Base-by-base conservation (phyloP, 2,329 filamentous ascomycete species). In the Ceratocystiopsis brevicomis region DNA sequence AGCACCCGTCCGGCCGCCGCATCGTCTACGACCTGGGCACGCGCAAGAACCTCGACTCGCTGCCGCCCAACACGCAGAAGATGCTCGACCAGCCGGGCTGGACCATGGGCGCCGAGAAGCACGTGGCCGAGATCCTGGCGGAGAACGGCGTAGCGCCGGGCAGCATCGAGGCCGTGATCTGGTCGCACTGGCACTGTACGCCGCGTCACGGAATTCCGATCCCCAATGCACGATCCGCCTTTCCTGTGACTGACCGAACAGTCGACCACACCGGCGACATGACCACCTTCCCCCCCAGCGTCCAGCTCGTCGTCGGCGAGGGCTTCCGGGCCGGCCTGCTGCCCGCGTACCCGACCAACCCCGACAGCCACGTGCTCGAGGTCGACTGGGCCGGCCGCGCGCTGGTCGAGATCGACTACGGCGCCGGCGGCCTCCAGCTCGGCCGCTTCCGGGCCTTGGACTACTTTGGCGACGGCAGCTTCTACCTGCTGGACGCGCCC, bases 301-400 rank as follows among this genome's bases (percentile, higher is more conserved):
- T 65, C 2, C 55, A 59, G 4, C 49, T 72, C 1, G 50, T 71
- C 21, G 64, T 70, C 3, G 69, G 69, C 0, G 61, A 67, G 1
- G 68, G 67, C 0, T 63, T 68, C 52, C 61, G 58, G 33, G 48
- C 56, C 4, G 47, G 47, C 0, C 56, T 63, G 40, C 47, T 61
- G 10, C 67, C 38, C 3, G 42, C 30, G 3, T 44, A 40, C 15
- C 42, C 42, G 10, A 30, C 37, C 16, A 38, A 39, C 37, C 8
- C 18, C 3, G 17, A 39, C 18, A 21, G 21, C 11, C 25, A 25
- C 13, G 18, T 44, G 13, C 42, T 39, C 18, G 42, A 44, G 38
- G 21, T 12, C 12, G 37, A 44, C 34, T 44, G 18, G 18, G 30
- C 32, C 10, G 34, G 25, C 6, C 39, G 39, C 3, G 17, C 41